phyloP scores from a whole-genome alignment of 2,329 filamentous ascomycete genomes.

The Ophiostoma himal-ulmi region DNA sequence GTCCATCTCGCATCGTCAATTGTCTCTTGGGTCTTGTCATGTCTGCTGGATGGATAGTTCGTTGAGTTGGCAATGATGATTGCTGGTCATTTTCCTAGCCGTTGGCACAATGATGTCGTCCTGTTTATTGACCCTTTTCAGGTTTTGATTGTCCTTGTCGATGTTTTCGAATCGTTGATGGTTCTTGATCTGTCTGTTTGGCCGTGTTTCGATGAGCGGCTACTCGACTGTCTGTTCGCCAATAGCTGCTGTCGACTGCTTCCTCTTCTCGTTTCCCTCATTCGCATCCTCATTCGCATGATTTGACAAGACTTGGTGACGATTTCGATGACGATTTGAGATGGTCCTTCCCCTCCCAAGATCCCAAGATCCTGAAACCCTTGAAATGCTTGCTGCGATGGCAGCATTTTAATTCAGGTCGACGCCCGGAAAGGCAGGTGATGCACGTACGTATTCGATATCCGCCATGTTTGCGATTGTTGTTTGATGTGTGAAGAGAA shows the following conservation, averaged over 20 bases:
- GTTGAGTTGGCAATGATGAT: neutral
- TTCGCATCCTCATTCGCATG: neutral
- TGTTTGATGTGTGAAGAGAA: constrained; percentile 18
- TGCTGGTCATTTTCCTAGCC: neutral
- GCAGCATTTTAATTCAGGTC: neutral
- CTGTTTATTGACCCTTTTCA: neutral
- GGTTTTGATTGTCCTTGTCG: neutral
- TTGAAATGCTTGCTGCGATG: neutral
- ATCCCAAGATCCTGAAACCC: neutral
- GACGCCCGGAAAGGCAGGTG: neutral
- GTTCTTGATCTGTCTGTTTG: neutral
- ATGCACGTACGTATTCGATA: constrained; percentile 34
- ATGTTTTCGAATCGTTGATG: neutral
- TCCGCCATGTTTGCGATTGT: constrained; percentile 69
- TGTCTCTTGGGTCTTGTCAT: neutral
- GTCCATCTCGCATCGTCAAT: constrained; percentile 3
- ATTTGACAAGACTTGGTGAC: constrained; percentile 3
- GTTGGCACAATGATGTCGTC: neutral
- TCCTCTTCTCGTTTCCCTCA: neutral
- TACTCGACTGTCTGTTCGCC: neutral
- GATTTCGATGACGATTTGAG: constrained; percentile 7
- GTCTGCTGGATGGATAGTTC: neutral
- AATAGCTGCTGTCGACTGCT: neutral
- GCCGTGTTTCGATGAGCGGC: neutral
- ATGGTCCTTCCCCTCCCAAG: neutral